These are phyloP conservation scores for Hordeum vulgare DNA, from an alignment of 176 grass and related monocot genomes.

Conservation along the genomic window DNA sequence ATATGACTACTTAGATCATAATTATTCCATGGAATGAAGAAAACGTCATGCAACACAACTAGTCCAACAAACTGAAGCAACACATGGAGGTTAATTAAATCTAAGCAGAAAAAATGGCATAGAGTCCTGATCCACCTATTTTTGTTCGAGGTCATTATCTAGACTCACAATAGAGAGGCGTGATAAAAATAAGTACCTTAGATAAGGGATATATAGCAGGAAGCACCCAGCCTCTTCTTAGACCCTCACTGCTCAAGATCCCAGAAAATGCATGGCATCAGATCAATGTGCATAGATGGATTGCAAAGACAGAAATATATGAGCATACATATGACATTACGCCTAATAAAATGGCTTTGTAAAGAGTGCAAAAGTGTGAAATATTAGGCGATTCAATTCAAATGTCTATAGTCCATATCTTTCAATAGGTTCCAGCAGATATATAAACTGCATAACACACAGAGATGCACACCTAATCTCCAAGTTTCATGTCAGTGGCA, in stretches of 20 bases:
- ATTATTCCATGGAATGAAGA: background rate
- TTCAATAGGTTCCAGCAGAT: background rate
- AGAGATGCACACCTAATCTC: conserved; percentile 4
- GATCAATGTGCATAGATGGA: background rate
- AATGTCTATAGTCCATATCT: background rate
- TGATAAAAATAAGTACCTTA: conserved; percentile 38
- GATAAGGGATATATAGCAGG: conserved; percentile 48
- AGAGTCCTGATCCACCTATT: background rate
- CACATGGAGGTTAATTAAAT: background rate
- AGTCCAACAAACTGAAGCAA: background rate
- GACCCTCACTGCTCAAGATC: conserved; percentile 63
- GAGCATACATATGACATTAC: background rate
- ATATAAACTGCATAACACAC: background rate
- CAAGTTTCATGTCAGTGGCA: background rate
- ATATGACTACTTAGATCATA: background rate
- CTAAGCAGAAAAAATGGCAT: background rate
- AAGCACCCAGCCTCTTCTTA: conserved; percentile 76
- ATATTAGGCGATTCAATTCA: background rate
- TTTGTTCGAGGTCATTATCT: background rate
- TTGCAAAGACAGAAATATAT: background rate
- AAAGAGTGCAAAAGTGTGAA: background rate
- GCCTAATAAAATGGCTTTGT: background rate
- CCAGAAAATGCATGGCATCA: conserved; percentile 9
- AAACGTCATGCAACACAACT: background rate
- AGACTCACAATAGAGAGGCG: background rate